Conservation (phyloP, 768 basidiomycete genomes). For the Boletus patriciae region DNA sequence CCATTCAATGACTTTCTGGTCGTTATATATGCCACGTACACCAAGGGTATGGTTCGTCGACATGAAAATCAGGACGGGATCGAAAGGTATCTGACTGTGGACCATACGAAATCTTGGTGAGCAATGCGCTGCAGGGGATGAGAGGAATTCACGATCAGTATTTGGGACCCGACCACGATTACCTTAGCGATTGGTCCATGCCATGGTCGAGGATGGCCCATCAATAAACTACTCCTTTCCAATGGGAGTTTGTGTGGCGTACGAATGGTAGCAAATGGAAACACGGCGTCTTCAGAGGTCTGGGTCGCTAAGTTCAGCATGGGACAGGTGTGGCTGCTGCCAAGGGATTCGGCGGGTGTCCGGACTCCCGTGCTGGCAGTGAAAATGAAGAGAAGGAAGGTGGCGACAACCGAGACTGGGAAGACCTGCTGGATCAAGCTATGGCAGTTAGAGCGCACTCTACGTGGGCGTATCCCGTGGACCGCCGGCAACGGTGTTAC, state of each 20-base stretch:
- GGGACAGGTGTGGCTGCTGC: constrained; percentile 10
- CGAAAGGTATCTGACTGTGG: constrained; percentile 60
- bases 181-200: constrained; percentile 69
- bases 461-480: not conserved
- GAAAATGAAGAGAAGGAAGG: constrained; percentile 48
- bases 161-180: constrained; percentile 26
- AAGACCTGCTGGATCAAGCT: constrained; percentile 11
- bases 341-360: not conserved
- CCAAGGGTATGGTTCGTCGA: constrained; percentile 63
- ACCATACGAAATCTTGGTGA: constrained; percentile 60
- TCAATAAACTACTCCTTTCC: not conserved
- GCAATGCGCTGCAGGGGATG: constrained; percentile 50
- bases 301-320: not conserved
- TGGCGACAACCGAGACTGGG: constrained; percentile 37
- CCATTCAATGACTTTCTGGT: constrained; percentile 92
- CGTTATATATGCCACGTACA: constrained; percentile 94
- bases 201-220: constrained; percentile 60
- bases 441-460: not conserved
- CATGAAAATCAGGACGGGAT: constrained; percentile 66
- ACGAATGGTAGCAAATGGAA: constrained; percentile 61
- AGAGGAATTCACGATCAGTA: not conserved
- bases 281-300: not conserved
- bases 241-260: constrained; percentile 1
- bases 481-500: constrained; percentile 12
- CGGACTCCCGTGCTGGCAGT: constrained; percentile 32